Evolutionary conservation across 2,329 filamentous ascomycete genomes (phyloP).

Genomic region (Alternaria rosae): DNA sequence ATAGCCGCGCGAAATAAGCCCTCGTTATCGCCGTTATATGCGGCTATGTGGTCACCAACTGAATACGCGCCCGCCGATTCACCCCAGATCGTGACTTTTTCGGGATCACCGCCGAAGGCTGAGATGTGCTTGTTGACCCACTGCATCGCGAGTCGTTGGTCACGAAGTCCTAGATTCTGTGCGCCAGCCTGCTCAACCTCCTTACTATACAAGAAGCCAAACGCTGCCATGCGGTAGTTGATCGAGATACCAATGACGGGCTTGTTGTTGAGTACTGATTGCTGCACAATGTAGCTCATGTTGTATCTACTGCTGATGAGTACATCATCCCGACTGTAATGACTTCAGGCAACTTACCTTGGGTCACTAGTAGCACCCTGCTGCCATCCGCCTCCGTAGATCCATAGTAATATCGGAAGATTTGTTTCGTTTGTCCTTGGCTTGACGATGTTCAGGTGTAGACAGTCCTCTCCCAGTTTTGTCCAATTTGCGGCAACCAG

Average conservation of each 20-base stretch:
- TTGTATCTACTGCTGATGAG: conserved; percentile 29
- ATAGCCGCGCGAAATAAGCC: conserved; percentile 56
- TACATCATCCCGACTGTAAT: rapidly evolving
- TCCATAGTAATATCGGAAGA: conserved; percentile 42
- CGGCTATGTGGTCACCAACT: conserved; percentile 53
- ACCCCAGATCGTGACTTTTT: conserved; percentile 67
- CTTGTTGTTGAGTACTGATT: conserved; percentile 40
- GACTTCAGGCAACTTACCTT: conserved; percentile 19
- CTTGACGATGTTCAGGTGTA: conserved; percentile 50
- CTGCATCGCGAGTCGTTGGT: conserved; percentile 65
- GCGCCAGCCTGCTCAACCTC: conserved; percentile 47
- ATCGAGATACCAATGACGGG: conserved; percentile 49
- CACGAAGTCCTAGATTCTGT: conserved; percentile 64
- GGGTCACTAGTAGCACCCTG: conserved; percentile 44
- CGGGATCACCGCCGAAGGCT: conserved; percentile 60
- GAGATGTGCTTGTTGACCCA: conserved; percentile 70
- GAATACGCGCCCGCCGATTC: conserved; percentile 68
- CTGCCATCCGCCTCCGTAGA: conserved; percentile 45
- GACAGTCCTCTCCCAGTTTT: conserved; percentile 53
- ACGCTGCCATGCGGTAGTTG: conserved; percentile 59
- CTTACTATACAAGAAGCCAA: conserved; percentile 58
- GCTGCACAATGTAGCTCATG: conserved; percentile 41
- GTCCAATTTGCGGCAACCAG: conserved; percentile 35
- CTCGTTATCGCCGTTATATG: conserved; percentile 47
- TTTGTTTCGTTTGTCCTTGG: conserved; percentile 26